Conservation (phyloP, 2,329 filamentous ascomycete genomes). For the Alternaria rosae region DNA sequence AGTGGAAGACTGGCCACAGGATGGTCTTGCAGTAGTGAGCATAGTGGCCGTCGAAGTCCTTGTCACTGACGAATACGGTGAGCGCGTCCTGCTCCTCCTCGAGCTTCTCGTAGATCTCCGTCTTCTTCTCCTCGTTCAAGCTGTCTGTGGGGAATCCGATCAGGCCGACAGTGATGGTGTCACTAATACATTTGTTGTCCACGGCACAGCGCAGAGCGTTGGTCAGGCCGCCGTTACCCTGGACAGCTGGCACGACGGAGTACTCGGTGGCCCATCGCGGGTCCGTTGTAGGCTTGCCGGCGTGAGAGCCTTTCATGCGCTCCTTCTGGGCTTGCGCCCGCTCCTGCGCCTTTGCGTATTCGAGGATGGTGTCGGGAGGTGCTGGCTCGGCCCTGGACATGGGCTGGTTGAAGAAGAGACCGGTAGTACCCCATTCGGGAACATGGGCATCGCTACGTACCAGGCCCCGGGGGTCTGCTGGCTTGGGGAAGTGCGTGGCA, state of each 20-base stretch:
- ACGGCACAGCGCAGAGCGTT: conserved; percentile 85
- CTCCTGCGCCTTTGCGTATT: conserved; percentile 64
- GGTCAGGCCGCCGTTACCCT: conserved; percentile 89
- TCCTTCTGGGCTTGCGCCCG: conserved; percentile 39
- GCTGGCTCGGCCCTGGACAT: conserved; percentile 75
- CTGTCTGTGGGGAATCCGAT: conserved; percentile 93
- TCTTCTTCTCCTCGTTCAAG: conserved; percentile 75
- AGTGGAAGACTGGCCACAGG: conserved; percentile 96
- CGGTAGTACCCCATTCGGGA: conserved; percentile 74
- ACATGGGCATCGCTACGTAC: conserved; percentile 78
- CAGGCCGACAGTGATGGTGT: conserved; percentile 90
- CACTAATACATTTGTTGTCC: conserved; percentile 71
- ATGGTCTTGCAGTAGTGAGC: conserved; percentile 98
- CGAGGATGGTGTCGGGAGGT: conserved; percentile 77
- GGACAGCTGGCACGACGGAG: conserved; percentile 83
- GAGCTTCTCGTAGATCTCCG: conserved; percentile 82
- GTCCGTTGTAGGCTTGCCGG: conserved; percentile 43
- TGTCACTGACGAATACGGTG: conserved; percentile 85
- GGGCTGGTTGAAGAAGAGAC: conserved; percentile 75
- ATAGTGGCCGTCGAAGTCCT: conserved; percentile 94
- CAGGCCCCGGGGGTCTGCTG: conserved; percentile 59
- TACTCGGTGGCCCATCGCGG: conserved; percentile 74
- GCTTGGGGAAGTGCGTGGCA: conserved; percentile 63
- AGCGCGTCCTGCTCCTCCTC: conserved; percentile 83
- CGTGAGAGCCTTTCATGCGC: conserved; percentile 23